Base-by-base conservation (phyloP, 768 basidiomycete species). In the Amyloporia xantha region DNA sequence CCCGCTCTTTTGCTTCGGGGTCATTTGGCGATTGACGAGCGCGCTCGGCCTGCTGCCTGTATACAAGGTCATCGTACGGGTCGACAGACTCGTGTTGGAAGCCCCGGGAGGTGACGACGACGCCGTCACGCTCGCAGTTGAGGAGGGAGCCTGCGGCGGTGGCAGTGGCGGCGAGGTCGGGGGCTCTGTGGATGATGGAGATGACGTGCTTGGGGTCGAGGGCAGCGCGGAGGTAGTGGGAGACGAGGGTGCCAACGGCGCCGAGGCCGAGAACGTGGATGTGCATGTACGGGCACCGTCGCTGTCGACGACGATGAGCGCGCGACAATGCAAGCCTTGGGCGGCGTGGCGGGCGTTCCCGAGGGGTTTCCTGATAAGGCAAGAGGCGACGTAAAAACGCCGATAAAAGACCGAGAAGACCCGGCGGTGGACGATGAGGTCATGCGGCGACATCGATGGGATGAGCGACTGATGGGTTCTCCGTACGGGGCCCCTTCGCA, bases 241-340 rank as follows among this genome's bases (percentile, higher is more conserved):
- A 77, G 54, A 97, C 54, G 50, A 97, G 79, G 24, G 81, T 79
- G 47, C 94, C 94, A 53, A 95, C 78, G 38, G 91, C 76, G 42
- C 91, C 91, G 36, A 91, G 66, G 56, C 92, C 91, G 54, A 89
- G 74, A 54, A 88, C 60, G 69, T 88, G 84, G 62, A 86, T 76
- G 53, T 76, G 82, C 86, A 90, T 87, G 53, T 51, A 54, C 41
- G 40, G 39, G 11, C 41, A 17, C 24, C 21, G 38, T 39, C 42
- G 41, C 17, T 25, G 48, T 10, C 36, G 46, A 40, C 26, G 47
- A 39, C 17, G 17, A 15, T n/a, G 46, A 39, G 37, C 17, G 7
- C 41, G 21, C 30, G 20, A 39, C 6, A 39, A 23, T 24, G 30
- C 15, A 15, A 4, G 4, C n/a, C n/a, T n/a, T n/a, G n/a, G n/a